Conservation (phyloP, 768 basidiomycete genomes). For the Russula dissimulans region DNA sequence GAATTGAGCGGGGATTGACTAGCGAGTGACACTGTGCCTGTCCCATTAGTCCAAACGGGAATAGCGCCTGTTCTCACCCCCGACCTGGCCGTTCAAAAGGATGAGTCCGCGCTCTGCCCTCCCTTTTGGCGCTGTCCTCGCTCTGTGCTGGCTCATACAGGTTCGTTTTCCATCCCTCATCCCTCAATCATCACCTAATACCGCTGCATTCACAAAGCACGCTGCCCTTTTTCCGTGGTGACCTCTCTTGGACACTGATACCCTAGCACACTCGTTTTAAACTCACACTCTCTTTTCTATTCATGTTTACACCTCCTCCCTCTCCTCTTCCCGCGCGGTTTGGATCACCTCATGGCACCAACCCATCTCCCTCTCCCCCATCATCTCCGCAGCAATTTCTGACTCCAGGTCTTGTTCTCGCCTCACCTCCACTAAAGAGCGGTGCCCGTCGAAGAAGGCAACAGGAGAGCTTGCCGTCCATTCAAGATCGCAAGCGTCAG, state of each 20-base stretch:
- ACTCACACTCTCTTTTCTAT: conserved; percentile 4
- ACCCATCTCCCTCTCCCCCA: not conserved
- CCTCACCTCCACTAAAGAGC: conserved; percentile 14
- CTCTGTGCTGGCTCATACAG: not conserved
- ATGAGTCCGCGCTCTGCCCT: not conserved
- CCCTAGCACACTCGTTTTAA: conserved; percentile 3
- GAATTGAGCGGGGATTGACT: no score
- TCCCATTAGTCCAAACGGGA: not conserved
- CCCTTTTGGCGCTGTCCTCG: not conserved
- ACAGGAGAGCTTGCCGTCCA: not conserved
- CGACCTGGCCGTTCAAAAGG: not conserved
- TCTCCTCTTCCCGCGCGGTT: conserved; percentile 29
- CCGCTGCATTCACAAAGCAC: not conserved
- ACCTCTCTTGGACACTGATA: not conserved
- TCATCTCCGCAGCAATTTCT: not conserved
- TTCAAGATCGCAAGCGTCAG: conserved; percentile 30
- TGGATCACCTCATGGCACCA: conserved; percentile 7
- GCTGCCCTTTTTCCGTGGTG: not conserved
- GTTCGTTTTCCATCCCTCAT: not conserved
- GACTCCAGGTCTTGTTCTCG: not conserved
- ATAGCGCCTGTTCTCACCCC: no score
- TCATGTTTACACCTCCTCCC: conserved; percentile 34
- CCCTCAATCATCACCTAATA: not conserved
- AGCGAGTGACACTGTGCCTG: no score
- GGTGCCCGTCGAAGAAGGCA: not conserved